Evolutionary conservation across 1,284 basidiomycete species (phyloP).

Genomic region (Moesziomyces sp.): DNA sequence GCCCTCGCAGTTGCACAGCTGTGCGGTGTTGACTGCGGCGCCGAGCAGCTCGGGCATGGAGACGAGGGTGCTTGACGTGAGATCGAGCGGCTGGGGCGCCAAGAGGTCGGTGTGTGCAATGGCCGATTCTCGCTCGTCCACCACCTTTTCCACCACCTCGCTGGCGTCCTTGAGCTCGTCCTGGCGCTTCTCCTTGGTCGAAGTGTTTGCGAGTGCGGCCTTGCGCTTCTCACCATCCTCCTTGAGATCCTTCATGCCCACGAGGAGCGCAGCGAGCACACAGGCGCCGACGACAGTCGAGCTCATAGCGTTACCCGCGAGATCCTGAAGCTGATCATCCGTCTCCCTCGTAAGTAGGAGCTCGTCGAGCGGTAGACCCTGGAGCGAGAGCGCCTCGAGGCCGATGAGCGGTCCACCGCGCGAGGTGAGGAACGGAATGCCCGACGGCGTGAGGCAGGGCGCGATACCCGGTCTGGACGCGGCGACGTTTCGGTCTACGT

Average conservation of each 20-base stretch:
- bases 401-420: constrained; percentile 97
- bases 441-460: constrained; percentile 90
- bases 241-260: constrained; percentile 47
- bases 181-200: constrained; percentile 74
- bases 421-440: constrained; percentile 95
- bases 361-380: constrained; percentile 91
- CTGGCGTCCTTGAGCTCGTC: constrained; percentile 70
- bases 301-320: constrained; percentile 95
- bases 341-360: constrained; percentile 89
- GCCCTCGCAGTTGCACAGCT: constrained; percentile 89
- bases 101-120: constrained; percentile 70
- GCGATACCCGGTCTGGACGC: constrained; percentile 84
- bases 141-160: constrained; percentile 69
- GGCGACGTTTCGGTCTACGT: constrained; percentile 84
- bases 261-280: constrained; percentile 80
- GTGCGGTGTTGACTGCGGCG: constrained; percentile 77
- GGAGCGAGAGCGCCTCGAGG: constrained; percentile 88
- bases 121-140: constrained; percentile 68
- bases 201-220: constrained; percentile 33
- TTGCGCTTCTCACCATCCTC: constrained; percentile 30
- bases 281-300: constrained; percentile 93
- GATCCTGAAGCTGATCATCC: constrained; percentile 90
- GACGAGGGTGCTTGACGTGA: constrained; percentile 35
- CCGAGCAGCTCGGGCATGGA: constrained; percentile 72
- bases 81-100: constrained; percentile 34